phyloP scores from a whole-genome alignment of 345 rosid genomes.

The Gossypium arboreum region DNA sequence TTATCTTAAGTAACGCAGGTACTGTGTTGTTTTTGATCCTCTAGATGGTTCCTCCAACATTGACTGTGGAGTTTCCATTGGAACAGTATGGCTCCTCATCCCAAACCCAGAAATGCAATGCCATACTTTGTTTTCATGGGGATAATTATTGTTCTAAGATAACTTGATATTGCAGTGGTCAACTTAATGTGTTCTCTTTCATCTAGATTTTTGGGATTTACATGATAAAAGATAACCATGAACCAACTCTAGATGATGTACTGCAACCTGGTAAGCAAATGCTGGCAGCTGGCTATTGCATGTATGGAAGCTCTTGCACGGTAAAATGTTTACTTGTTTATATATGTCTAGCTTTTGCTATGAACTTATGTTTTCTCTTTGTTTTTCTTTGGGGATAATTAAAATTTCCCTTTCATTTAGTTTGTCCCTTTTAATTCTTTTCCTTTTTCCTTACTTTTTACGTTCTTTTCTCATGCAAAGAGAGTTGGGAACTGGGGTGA shows the following conservation, averaged over 20 bases:
- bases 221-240: constrained; percentile 54
- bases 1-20: constrained; percentile 39
- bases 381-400: not conserved
- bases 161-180: constrained; percentile 22
- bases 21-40: constrained; percentile 95
- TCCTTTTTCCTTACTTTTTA: no score
- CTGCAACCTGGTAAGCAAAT: constrained; percentile 88
- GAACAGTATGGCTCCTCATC: constrained; percentile 56
- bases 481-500: no score
- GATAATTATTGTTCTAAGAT: constrained; percentile 18
- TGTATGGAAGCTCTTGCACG: constrained; percentile 99
- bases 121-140: not conserved
- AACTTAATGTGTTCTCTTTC: constrained; percentile 29
- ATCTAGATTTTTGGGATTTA: constrained; percentile 93
- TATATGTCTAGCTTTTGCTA: no score
- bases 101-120: not conserved
- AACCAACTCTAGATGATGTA: constrained; percentile 75
- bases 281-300: constrained; percentile 98
- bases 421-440: no score
- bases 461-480: no score
- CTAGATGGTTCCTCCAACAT: constrained; percentile 98
- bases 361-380: not conserved
- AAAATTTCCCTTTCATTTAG: no score
- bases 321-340: constrained; percentile 32
- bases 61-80: constrained; percentile 96